These are phyloP conservation scores for Kondoa subrosea DNA, from an alignment of 768 basidiomycete genomes.

Conservation along the genomic window DNA sequence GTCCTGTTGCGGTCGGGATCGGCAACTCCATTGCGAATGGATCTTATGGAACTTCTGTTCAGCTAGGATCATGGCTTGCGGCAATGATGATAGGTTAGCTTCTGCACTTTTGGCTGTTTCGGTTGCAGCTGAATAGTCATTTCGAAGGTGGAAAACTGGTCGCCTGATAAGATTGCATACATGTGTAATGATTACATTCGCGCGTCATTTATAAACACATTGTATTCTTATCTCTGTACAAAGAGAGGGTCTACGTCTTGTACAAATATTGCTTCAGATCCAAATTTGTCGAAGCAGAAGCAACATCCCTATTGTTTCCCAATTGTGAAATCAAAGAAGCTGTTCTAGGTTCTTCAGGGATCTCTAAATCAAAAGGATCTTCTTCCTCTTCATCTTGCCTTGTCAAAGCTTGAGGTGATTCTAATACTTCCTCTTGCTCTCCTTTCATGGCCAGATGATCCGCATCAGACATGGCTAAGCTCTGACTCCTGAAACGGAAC, in stretches of 20 bases:
- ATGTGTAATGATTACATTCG: too few species aligned
- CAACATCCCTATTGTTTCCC: background rate
- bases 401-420: too few species aligned
- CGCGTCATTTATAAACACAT: too few species aligned
- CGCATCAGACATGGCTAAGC: background rate
- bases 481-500: background rate
- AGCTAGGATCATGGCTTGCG: background rate
- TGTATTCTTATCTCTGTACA: too few species aligned
- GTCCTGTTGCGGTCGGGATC: background rate
- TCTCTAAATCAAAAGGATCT: background rate
- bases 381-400: background rate
- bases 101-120: too few species aligned
- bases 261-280: background rate
- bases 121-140: too few species aligned
- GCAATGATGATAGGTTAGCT: background rate
- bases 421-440: background rate
- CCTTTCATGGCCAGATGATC: background rate
- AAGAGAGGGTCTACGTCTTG: too few species aligned
- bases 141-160: too few species aligned
- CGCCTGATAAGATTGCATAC: too few species aligned
- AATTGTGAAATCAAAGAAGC: background rate
- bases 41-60: background rate
- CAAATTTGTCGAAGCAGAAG: background rate
- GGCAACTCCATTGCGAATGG: background rate
- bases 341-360: background rate